Conservation (phyloP, 208 protist genomes). For the Trypanosoma mega region DNA sequence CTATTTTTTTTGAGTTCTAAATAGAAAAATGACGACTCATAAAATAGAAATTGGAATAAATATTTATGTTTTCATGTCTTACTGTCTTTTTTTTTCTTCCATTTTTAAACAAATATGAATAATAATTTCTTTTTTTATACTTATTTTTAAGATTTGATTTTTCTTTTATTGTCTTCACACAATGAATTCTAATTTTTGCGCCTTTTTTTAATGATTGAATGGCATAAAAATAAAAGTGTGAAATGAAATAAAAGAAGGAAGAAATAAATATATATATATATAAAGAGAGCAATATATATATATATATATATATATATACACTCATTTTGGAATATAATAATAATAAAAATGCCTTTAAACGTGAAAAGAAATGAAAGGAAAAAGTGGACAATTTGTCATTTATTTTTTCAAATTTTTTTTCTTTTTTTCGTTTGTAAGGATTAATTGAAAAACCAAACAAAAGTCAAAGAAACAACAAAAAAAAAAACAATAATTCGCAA, state of each 20-base stretch:
- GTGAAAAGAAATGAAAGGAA: constrained; percentile 2
- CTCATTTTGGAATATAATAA: no score
- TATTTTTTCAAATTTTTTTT: background rate
- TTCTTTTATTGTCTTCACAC: background rate
- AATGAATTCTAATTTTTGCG: no score
- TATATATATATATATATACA: constrained; percentile 12
- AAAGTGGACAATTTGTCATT: constrained; percentile 1
- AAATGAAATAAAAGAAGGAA: no score
- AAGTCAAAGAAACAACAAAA: no score
- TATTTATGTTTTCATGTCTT: no score
- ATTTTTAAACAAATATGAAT: background rate
- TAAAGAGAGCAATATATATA: constrained; percentile 4
- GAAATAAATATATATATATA: no score
- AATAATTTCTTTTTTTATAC: constrained; percentile 5
- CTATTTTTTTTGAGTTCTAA: no score
- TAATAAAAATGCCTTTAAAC: constrained; percentile 14
- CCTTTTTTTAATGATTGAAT: no score
- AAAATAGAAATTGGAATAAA: constrained; percentile 1
- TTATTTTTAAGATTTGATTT: background rate
- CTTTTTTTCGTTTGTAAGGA: background rate
- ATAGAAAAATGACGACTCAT: no score
- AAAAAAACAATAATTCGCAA: no score
- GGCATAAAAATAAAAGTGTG: no score
- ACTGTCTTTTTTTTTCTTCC: background rate
- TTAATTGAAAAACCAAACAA: no score